These are phyloP conservation scores for Camillea tinctor DNA, from an alignment of 2,329 filamentous ascomycete genomes.

Conservation along the genomic window DNA sequence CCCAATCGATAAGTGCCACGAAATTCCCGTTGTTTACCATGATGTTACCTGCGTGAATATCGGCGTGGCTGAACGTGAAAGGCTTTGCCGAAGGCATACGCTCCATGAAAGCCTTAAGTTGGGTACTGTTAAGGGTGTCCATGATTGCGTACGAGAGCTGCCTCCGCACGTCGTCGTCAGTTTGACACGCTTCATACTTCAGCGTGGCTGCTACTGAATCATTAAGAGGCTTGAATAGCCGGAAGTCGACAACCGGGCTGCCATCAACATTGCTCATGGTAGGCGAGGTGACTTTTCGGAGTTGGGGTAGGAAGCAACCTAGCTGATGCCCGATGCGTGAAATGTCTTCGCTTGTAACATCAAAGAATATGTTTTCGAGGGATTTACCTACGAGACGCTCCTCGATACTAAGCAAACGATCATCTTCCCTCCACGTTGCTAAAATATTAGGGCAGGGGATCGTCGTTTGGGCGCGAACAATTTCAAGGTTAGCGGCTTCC, in stretches of 20 bases:
- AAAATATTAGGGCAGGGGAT: neutral
- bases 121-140: neutral
- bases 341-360: constrained; percentile 2
- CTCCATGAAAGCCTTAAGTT: constrained; percentile 10
- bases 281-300: neutral
- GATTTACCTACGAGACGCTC: constrained; percentile 8
- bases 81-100: constrained; percentile 12
- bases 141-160: neutral
- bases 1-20: constrained; percentile 11
- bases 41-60: constrained; percentile 12
- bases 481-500: neutral
- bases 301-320: constrained; percentile 2
- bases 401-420: constrained; percentile 8
- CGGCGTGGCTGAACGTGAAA: constrained; percentile 13
- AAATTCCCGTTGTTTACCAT: constrained; percentile 18
- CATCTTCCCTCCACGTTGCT: constrained; percentile 5
- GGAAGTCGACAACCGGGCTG: constrained; percentile 5
- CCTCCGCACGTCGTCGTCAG: neutral
- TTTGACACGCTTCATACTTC: neutral
- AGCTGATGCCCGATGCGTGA: neutral
- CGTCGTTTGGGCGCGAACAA: neutral
- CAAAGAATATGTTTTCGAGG: constrained; percentile 2
- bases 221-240: constrained; percentile 8
- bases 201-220: neutral
- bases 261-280: constrained; percentile 10